Conservation (phyloP, 129 eudicot species). For the Mikania micrantha region DNA sequence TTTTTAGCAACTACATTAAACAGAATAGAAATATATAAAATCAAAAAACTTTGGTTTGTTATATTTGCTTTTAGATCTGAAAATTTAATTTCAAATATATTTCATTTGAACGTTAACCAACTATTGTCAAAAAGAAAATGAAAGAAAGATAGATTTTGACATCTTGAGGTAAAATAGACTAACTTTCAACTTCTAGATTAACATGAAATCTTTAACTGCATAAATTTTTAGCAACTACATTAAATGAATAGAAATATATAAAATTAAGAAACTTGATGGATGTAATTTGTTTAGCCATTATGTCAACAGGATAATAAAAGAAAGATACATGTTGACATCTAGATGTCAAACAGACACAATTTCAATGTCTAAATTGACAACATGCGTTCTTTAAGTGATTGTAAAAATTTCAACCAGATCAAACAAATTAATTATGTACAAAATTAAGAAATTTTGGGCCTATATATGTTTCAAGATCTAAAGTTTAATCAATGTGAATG, state of each 20-base stretch:
- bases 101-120: no score
- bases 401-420: not conserved
- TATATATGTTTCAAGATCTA: not conserved
- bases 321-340: conserved; percentile 10
- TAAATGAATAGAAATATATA: no score
- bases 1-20: not conserved
- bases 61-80: not conserved
- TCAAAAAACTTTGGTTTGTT: not conserved
- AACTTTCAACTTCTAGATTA: no score
- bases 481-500: not conserved
- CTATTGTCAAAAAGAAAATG: no score
- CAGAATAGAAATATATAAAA: not conserved
- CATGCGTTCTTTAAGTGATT: not conserved
- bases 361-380: not conserved
- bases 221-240: no score
- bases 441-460: not conserved
- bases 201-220: no score
- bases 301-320: conserved; percentile 1
- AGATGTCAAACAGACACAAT: not conserved
- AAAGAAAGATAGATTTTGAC: no score
- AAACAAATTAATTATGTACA: not conserved
- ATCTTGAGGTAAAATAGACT: no score
- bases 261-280: no score
- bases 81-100: no score
- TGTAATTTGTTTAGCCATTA: not conserved